phyloP scores from a whole-genome alignment of 2,329 filamentous ascomycete species.

The Zalaria obscura region DNA sequence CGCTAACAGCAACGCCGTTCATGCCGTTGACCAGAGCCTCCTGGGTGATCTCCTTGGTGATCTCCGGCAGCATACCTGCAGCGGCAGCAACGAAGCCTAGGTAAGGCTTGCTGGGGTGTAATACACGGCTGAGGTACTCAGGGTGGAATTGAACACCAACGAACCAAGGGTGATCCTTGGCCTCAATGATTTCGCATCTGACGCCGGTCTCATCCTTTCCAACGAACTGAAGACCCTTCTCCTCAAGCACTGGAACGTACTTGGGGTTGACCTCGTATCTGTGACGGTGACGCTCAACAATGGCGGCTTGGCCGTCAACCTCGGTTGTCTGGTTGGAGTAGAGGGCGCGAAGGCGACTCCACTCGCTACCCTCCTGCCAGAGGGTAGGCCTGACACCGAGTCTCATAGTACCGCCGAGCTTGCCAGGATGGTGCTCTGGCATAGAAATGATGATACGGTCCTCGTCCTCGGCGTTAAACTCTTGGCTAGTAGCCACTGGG shows the following conservation, averaged over 20 bases:
- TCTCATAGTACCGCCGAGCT: conserved; percentile 76
- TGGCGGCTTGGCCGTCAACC: conserved; percentile 16
- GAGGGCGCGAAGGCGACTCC: conserved; percentile 61
- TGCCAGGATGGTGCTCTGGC: conserved; percentile 70
- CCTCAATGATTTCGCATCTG: conserved; percentile 64
- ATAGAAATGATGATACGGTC: conserved; percentile 75
- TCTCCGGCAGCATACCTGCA: conserved; percentile 47
- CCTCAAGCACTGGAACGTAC: conserved; percentile 53
- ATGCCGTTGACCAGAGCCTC: conserved; percentile 3
- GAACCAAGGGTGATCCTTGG: conserved; percentile 72
- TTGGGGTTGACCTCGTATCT: conserved; percentile 83
- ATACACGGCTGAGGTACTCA: conserved; percentile 65
- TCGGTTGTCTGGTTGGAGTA: conserved; percentile 44
- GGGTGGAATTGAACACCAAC: conserved; percentile 83
- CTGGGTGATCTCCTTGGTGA: conserved; percentile 16
- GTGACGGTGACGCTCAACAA: conserved; percentile 67
- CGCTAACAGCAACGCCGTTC: conserved; percentile 2
- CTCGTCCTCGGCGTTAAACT: conserved; percentile 44
- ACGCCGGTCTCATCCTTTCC: conserved; percentile 59
- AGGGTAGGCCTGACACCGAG: conserved; percentile 60
- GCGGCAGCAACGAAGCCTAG: conserved; percentile 74
- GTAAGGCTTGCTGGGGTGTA: conserved; percentile 61
- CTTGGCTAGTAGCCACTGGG: conserved; percentile 38
- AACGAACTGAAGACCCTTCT: conserved; percentile 58
- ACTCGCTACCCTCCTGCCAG: conserved; percentile 64